Evolutionary conservation across 2,329 filamentous ascomycete genomes (phyloP), one percentile per base, ranked within the genome.

Genomic region (Coniochaeta ligniaria): DNA sequence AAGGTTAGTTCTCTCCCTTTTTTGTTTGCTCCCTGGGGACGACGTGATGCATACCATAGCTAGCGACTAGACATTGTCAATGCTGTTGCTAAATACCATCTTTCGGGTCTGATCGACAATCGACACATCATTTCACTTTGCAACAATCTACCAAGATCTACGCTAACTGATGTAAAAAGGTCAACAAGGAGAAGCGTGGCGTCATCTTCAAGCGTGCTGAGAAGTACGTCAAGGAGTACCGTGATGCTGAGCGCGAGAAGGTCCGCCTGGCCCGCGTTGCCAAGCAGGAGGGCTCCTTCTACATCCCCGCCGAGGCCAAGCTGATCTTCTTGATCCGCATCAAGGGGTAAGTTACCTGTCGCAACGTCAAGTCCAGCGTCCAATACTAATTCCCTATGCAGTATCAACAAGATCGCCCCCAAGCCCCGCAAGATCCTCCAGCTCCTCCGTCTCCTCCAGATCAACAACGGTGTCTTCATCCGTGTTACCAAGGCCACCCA

Each of bases 391-490:
- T 38, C 1, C 8, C 11, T n/a, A 14, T 57, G 55, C 66, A 89
- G 94, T 96, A 98, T 99, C 92, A 98, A 98, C 91, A 99, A 99
- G 91, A 98, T 99, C 74, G 88, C 96, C 77, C 95, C 95, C 73
- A 98, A 99, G 91, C 96, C 96, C 81, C 93, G 95, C 86, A 99
- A 99, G 89, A 98, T 96, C 76, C 88, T 99, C 73, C 95, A 99
- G 84, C 91, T 99, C 65, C 93, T 99, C 78, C 94, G 95, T 85
- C 92, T 99, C 69, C 89, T 99, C 74, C 95, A 99, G 86, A 99
- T 99, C 90, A 99, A 99, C 91, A 98, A 96, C 80, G 95, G 94
- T 80, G 92, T 97, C 80, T 99, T 99, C 83, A 85, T 99, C 81
- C 89, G 88, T 75, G 84, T 97, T 75, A 98, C 93, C 83, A 99